phyloP scores from a whole-genome alignment of 176 grass and related monocot genomes.

The Carex scoparia region DNA sequence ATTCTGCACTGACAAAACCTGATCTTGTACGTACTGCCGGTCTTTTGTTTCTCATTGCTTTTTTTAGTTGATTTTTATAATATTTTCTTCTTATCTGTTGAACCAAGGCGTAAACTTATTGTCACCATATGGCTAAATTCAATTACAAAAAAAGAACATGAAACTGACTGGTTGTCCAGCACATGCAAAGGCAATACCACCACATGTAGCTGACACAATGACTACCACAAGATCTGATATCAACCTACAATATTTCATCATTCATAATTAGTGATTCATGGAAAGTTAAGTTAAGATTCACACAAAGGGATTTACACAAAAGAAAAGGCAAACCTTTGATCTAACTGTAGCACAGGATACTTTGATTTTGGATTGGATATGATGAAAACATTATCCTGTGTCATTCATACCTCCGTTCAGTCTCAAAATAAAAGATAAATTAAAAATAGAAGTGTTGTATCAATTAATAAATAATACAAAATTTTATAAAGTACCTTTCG shows the following conservation, averaged over 20 bases:
- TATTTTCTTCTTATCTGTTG: slow-evolving; percentile 3
- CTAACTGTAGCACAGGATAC: slow-evolving; percentile 96
- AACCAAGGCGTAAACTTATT: neutral
- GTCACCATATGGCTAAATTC: neutral
- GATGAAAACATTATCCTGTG: slow-evolving; percentile 98
- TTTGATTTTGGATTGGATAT: slow-evolving; percentile 99
- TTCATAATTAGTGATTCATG: neutral
- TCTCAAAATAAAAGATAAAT: slow-evolving; percentile 23
- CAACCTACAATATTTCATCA: slow-evolving; percentile 56
- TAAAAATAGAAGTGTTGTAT: neutral
- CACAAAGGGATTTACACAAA: neutral
- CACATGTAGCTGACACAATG: slow-evolving; percentile 89
- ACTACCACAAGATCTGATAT: slow-evolving; percentile 99
- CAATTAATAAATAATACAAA: slow-evolving; percentile 8
- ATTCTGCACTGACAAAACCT: neutral
- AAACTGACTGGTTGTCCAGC: slow-evolving; percentile 85
- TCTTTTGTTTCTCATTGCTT: neutral
- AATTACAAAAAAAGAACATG: slow-evolving; percentile 14
- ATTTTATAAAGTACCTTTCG: slow-evolving; percentile 56
- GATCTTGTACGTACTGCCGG: neutral
- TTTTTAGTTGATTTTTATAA: neutral
- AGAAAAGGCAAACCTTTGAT: slow-evolving; percentile 45
- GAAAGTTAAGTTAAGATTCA: neutral
- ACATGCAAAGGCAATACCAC: slow-evolving; percentile 98
- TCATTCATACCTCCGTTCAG: slow-evolving; percentile 14